Evolutionary conservation across 495 filamentous ascomycete genomes (phyloP).

Genomic region (Penicillium samsonianum): DNA sequence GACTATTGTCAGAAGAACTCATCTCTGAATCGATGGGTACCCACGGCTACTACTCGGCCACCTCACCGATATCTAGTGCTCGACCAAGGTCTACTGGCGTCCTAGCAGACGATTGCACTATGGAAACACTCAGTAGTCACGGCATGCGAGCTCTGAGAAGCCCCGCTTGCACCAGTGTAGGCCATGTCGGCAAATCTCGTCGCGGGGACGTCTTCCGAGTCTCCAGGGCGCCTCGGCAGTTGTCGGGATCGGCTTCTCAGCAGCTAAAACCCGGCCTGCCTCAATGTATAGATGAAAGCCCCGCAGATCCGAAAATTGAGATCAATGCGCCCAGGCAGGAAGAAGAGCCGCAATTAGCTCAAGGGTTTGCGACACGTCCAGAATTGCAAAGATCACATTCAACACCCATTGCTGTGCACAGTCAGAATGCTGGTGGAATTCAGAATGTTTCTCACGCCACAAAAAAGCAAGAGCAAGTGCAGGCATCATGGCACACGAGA

Average conservation of each 20-base stretch:
- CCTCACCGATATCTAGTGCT: slow-evolving; percentile 22
- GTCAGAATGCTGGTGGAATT: not conserved
- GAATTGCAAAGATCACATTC: slow-evolving; percentile 12
- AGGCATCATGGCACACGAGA: not conserved
- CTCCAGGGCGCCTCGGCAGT: slow-evolving; percentile 9
- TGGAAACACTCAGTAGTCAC: slow-evolving; percentile 29
- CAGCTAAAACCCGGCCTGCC: not conserved
- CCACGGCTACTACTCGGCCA: slow-evolving; percentile 26
- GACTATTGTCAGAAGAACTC: slow-evolving; percentile 23
- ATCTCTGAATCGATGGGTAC: slow-evolving; percentile 26
- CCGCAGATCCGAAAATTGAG: not conserved
- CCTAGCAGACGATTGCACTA: slow-evolving; percentile 23
- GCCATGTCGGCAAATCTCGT: slow-evolving; percentile 15
- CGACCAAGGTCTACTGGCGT: slow-evolving; percentile 24
- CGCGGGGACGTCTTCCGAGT: slow-evolving; percentile 15
- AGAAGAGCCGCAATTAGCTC: not conserved
- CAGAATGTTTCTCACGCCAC: not conserved
- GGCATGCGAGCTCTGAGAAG: slow-evolving; percentile 18
- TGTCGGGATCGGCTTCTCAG: slow-evolving; percentile 11
- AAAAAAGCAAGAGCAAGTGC: not conserved
- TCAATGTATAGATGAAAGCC: not conserved
- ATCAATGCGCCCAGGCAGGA: not conserved
- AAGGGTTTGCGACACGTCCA: not conserved
- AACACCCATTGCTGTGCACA: slow-evolving; percentile 5
- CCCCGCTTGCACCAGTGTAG: slow-evolving; percentile 17